Percentiles rank a stretch among this genome's conserved stretches.
These are phyloP conservation scores for Solanum bulbocastanum DNA, from an alignment of 257 asterid genomes.

Conservation along the genomic window DNA sequence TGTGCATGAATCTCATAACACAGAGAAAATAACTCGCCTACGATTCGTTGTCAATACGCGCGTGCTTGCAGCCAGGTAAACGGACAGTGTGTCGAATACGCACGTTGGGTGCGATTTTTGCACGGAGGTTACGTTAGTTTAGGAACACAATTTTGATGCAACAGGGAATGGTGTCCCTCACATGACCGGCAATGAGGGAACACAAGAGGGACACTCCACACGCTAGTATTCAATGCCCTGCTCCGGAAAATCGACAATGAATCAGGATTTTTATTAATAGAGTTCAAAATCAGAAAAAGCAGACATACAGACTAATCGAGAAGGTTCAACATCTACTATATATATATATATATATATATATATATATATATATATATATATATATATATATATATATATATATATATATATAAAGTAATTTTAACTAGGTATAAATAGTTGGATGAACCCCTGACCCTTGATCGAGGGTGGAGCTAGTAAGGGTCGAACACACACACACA, in stretches of 20 bases:
- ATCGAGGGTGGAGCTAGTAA: too few relatives aligned
- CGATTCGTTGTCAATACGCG: not conserved
- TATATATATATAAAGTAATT: too few relatives aligned
- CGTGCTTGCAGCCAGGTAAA: not conserved
- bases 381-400: too few relatives aligned
- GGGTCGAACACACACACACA: too few relatives aligned
- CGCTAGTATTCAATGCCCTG: conserved; percentile 20
- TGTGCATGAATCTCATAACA: conserved; percentile 11
- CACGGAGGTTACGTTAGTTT: not conserved
- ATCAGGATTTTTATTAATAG: too few relatives aligned
- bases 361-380: too few relatives aligned
- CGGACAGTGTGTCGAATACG: not conserved
- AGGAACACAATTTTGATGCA: conserved; percentile 3
- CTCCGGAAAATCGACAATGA: not conserved
- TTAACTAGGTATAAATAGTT: too few relatives aligned
- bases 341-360: too few relatives aligned
- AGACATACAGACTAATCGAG: too few relatives aligned
- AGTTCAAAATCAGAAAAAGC: too few relatives aligned
- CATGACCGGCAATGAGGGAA: conserved; percentile 5
- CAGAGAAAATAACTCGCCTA: not conserved
- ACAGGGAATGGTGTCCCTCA: conserved; percentile 6
- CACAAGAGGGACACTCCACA: conserved; percentile 26
- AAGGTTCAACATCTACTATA: too few relatives aligned
- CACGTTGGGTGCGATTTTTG: not conserved
- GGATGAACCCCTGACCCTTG: too few relatives aligned